Evolutionary conservation across 2,329 filamentous ascomycete species (phyloP).

Genomic region (Akanthomyces uredinophilus): DNA sequence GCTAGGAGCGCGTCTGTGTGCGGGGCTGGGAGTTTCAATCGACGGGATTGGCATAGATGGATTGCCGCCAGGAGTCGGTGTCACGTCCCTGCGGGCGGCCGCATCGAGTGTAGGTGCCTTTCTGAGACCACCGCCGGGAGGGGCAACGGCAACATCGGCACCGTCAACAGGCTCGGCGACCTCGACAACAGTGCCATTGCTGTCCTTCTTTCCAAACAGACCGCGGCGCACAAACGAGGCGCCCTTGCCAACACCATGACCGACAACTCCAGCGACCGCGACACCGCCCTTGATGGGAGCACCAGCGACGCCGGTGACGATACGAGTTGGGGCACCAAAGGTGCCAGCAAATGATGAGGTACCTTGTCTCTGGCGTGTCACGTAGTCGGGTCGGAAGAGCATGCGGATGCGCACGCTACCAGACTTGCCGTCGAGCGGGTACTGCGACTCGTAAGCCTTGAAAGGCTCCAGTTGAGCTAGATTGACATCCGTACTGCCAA

Average conservation of each 20-base stretch:
- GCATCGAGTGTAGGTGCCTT: conserved; percentile 35
- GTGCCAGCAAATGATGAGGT: conserved; percentile 91
- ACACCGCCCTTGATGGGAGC: conserved; percentile 92
- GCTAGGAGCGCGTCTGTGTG: conserved; percentile 51
- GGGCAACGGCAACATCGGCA: conserved; percentile 18
- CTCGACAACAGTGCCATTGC: conserved; percentile 42
- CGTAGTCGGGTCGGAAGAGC: conserved; percentile 89
- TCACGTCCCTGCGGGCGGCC: conserved; percentile 25
- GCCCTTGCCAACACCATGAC: conserved; percentile 79
- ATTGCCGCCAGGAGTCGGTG: conserved; percentile 15
- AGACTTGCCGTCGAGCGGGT: conserved; percentile 82
- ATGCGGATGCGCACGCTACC: conserved; percentile 77
- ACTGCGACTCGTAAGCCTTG: conserved; percentile 66
- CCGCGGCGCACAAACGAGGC: conserved; percentile 87
- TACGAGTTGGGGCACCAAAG: conserved; percentile 79
- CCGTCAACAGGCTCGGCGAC: conserved; percentile 28
- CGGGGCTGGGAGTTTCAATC: conserved; percentile 15
- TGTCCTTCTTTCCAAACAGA: conserved; percentile 65
- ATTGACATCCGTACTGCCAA: conserved; percentile 74
- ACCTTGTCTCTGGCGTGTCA: conserved; percentile 79
- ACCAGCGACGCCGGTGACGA: conserved; percentile 74
- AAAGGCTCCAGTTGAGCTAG: conserved; percentile 82
- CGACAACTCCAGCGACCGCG: conserved; percentile 65
- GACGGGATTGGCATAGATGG: conserved; percentile 6
- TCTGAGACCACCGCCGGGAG: conserved; percentile 35